Base-by-base conservation (phyloP, 2,329 filamentous ascomycete species). In the Aphanoascus verrucosus region DNA sequence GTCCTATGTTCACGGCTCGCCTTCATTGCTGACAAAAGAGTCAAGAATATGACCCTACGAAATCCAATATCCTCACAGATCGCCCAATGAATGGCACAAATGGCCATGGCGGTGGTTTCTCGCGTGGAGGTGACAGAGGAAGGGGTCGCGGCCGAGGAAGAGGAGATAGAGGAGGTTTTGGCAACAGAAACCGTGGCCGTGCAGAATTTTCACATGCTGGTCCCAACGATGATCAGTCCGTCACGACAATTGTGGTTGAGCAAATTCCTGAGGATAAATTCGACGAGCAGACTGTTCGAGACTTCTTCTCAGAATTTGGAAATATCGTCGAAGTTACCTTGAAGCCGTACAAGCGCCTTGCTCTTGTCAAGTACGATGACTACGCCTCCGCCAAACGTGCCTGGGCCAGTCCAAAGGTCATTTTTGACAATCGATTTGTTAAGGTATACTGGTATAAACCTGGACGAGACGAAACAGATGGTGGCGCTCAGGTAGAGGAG, bases 371-470 rank as follows among this genome's bases (percentile, higher is more conserved):
- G 54, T 83, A 73, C 59, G 70, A 72, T 20, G 72, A 72, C 53
- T 75, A 76, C 59, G 69, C 70, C 14, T 67, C 74, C 17, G 80
- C 80, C 7, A 73, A 72, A 55, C 69, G 69, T 28, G 80, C 80
- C 1, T 81, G 79, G 67, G 72, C 76, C 15, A 81, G 77, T 56
- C 80, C 80, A 0, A 82, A 82, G 63, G 77, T 76, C 50, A 76
- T 83, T 15, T 83, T 83, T 57, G 80, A 82, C 57, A 83, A 83
- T 56, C 71, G 80, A 2, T 83, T 83, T 57, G 80, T 83, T 49
- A 82, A 82, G 59, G 78, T 82, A 1, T 82, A 81, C 60, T 83
- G 80, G 80, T 73, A 77, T 62, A 78, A 77, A 57, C 69, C 74
- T 3, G 67, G 68, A 14, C 65, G 64, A 28, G 55, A 60, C 4